Evolutionary conservation across 371 early-diverging fungal genomes (phyloP).

Genomic region (Actinomortierella wolfii): DNA sequence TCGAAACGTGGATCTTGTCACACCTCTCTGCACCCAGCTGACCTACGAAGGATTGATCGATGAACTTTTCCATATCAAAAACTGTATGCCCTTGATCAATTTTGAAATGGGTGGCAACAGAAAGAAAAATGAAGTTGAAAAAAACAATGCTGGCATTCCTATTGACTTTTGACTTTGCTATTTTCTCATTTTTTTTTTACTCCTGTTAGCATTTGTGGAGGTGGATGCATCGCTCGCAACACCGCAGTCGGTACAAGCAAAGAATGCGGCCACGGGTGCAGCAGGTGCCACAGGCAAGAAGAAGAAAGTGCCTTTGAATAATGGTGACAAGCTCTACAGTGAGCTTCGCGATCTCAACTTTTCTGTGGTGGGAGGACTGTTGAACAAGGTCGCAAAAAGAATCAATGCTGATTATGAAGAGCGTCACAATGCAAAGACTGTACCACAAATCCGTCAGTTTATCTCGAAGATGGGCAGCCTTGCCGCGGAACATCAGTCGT

Average conservation of each 20-base stretch:
- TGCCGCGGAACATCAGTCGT: constrained; percentile 83
- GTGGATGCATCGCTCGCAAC: constrained; percentile 54
- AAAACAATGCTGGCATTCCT: background rate
- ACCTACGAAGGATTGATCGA: constrained; percentile 96
- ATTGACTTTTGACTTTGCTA: background rate
- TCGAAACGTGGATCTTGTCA: constrained; percentile 85
- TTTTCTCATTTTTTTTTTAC: background rate
- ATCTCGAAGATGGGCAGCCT: constrained; percentile 81
- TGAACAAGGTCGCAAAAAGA: constrained; percentile 82
- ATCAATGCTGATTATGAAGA: constrained; percentile 88
- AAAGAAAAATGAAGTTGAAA: background rate
- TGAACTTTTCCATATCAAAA: constrained; percentile 72
- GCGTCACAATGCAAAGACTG: constrained; percentile 87
- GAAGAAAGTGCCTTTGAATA: constrained; percentile 82
- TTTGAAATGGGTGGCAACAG: too few relatives aligned
- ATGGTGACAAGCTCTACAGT: constrained; percentile 75
- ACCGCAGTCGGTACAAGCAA: constrained; percentile 25
- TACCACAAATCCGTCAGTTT: constrained; percentile 89
- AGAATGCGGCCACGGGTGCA: constrained; percentile 14
- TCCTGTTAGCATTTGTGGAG: constrained; percentile 58
- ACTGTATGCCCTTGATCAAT: constrained; percentile 48
- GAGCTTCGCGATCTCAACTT: constrained; percentile 89
- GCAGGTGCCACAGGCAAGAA: constrained; percentile 54
- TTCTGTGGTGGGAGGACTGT: constrained; percentile 79
- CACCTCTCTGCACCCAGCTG: constrained; percentile 90